A percentile compares a stretch with the other conserved stretches of the same genome.
These are phyloP conservation scores for Candida odintsovae DNA, from an alignment of 805 yeast species.

Conservation along the genomic window DNA sequence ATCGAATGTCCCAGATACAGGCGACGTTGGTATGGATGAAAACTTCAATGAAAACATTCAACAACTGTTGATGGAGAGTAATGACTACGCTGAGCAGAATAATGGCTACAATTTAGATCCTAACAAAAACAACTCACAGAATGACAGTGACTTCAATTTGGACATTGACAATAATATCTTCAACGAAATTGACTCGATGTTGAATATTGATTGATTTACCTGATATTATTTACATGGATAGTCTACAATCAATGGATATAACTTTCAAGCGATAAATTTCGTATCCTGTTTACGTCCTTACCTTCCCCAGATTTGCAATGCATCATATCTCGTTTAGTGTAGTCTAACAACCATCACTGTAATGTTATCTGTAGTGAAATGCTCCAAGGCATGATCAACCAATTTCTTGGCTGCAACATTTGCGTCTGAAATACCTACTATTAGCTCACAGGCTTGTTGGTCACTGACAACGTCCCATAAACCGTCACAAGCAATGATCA, in stretches of 20 bases:
- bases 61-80: slow-evolving; percentile 18
- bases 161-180: slow-evolving; percentile 19
- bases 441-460: slow-evolving; percentile 72
- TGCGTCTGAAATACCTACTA: slow-evolving; percentile 50
- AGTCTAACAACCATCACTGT: slow-evolving; percentile 80
- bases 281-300: neutral
- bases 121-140: neutral
- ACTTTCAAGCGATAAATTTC: neutral
- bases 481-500: slow-evolving; percentile 94
- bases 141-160: neutral
- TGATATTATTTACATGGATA: neutral
- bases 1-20: slow-evolving; percentile 26
- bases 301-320: neutral
- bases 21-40: slow-evolving; percentile 23
- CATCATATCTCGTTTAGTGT: slow-evolving; percentile 6
- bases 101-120: neutral
- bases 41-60: slow-evolving; percentile 19
- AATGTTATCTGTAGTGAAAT: slow-evolving; percentile 82
- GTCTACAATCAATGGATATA: neutral
- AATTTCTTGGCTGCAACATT: slow-evolving; percentile 60
- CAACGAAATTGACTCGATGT: slow-evolving; percentile 22
- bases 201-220: slow-evolving; percentile 10
- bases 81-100: slow-evolving; percentile 4
- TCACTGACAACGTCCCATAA: slow-evolving; percentile 93
- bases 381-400: slow-evolving; percentile 68